A percentile compares a stretch with the other conserved stretches of the same genome.
Evolutionary conservation across 2,329 filamentous ascomycete species (phyloP).

Genomic region (Triangularia verruculosa): DNA sequence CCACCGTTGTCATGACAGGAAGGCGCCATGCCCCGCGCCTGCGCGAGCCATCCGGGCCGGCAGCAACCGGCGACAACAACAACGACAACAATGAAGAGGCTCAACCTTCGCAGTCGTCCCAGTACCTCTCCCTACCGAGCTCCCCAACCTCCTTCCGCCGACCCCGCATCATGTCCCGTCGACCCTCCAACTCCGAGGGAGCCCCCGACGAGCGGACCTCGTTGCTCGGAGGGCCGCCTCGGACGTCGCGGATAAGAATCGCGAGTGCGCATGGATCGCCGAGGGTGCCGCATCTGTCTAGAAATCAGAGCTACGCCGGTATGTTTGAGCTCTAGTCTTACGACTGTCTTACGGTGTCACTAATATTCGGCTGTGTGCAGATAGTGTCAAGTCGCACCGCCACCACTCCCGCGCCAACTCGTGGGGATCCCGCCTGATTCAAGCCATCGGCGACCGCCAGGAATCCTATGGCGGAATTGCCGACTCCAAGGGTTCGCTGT

Average conservation of each 20-base stretch:
- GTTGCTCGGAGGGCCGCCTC: conserved; percentile 28
- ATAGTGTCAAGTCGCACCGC: conserved; percentile 39
- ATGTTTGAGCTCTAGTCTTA: background rate
- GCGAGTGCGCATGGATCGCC: conserved; percentile 28
- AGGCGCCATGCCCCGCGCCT: conserved; percentile 24
- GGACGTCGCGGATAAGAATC: conserved; percentile 28
- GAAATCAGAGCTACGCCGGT: conserved; percentile 33
- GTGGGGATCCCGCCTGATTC: conserved; percentile 59
- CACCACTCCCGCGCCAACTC: conserved; percentile 59
- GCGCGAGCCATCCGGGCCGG: conserved; percentile 19
- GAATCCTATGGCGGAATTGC: conserved; percentile 46
- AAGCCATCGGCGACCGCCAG: conserved; percentile 56
- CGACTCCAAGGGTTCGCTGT: conserved; percentile 64
- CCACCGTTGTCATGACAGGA: background rate
- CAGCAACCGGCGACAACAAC: too few species aligned
- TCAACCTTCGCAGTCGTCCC: conserved; percentile 11
- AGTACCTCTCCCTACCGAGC: conserved; percentile 31
- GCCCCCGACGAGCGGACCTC: conserved; percentile 33
- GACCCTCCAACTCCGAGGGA: conserved; percentile 22
- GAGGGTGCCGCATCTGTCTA: conserved; percentile 28
- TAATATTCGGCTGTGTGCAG: conserved; percentile 28
- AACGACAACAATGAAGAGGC: background rate
- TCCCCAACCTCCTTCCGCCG: conserved; percentile 32
- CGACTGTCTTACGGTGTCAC: background rate
- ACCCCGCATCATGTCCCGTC: conserved; percentile 23